Conservation (phyloP, 495 filamentous ascomycete genomes). For the Tuber magnatum region DNA sequence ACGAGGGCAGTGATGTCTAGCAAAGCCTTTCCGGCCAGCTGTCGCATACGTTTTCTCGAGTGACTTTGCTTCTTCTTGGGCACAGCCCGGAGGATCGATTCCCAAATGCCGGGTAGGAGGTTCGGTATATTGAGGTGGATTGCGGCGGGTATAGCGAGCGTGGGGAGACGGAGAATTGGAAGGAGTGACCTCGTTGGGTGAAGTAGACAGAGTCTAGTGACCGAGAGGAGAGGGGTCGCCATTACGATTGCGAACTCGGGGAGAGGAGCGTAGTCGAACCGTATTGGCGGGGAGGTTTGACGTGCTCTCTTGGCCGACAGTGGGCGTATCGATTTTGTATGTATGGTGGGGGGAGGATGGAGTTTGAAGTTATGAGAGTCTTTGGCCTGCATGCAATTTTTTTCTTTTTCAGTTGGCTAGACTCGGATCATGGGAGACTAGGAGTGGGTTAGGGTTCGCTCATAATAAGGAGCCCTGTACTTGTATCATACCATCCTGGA, state of each 20-base stretch:
- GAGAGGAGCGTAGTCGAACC: constrained; percentile 42
- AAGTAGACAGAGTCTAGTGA: constrained; percentile 37
- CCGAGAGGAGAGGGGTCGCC: constrained; percentile 44
- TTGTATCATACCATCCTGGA: not conserved
- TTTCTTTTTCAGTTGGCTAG: not conserved
- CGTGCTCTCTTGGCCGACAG: not conserved
- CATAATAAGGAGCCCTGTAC: constrained; percentile 4
- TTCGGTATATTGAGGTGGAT: constrained; percentile 53
- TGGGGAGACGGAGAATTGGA: constrained; percentile 47
- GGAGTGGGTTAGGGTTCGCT: constrained; percentile 24
- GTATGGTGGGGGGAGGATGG: not conserved
- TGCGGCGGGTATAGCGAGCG: constrained; percentile 50
- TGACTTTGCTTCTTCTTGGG: constrained; percentile 99
- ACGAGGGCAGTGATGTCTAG: constrained; percentile 81
- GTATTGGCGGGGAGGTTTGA: not conserved
- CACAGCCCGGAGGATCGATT: constrained; percentile 81
- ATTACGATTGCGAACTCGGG: constrained; percentile 42
- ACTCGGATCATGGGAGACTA: not conserved
- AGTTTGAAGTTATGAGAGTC: not conserved
- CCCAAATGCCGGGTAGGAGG: constrained; percentile 74
- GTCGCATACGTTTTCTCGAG: constrained; percentile 85
- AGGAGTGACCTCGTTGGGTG: constrained; percentile 41
- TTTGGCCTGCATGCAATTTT: not conserved
- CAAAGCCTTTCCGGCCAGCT: constrained; percentile 87
- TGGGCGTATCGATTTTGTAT: not conserved